Conservation (phyloP, 306 rosid species). For the Coriaria nepalensis region DNA sequence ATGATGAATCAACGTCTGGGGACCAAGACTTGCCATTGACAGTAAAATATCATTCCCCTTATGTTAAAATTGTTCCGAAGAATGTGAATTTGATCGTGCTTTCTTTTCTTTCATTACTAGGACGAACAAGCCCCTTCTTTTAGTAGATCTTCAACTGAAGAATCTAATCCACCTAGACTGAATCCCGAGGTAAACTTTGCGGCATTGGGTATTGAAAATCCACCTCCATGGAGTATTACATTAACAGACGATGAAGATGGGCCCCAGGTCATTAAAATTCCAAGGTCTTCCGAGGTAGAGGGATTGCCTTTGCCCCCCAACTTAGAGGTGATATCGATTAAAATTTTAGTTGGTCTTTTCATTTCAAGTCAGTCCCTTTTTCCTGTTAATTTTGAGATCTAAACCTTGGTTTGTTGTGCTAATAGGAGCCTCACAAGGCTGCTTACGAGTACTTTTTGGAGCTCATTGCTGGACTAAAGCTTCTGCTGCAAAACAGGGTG, state of each 20-base stretch:
- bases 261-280: slow-evolving; percentile 46
- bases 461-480: slow-evolving; percentile 69
- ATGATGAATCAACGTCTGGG: slow-evolving; percentile 23
- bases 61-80: not conserved
- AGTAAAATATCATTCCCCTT: slow-evolving; percentile 21
- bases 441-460: slow-evolving; percentile 71
- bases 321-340: slow-evolving; percentile 35
- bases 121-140: slow-evolving; percentile 41
- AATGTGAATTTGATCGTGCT: not conserved
- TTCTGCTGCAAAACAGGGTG: slow-evolving; percentile 55
- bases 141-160: slow-evolving; percentile 22
- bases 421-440: slow-evolving; percentile 74
- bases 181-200: slow-evolving; percentile 44
- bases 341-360: not conserved
- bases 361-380: slow-evolving; percentile 5
- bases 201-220: slow-evolving; percentile 60
- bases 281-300: slow-evolving; percentile 64
- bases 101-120: not conserved
- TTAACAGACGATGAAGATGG: slow-evolving; percentile 50
- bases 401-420: slow-evolving; percentile 3
- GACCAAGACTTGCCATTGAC: slow-evolving; percentile 25
- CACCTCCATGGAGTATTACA: slow-evolving; percentile 69
- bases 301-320: slow-evolving; percentile 72
- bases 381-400: slow-evolving; percentile 8
- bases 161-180: slow-evolving; percentile 26